These are phyloP conservation scores for Mycena epipterygia DNA, from an alignment of 768 basidiomycete genomes.

Conservation along the genomic window DNA sequence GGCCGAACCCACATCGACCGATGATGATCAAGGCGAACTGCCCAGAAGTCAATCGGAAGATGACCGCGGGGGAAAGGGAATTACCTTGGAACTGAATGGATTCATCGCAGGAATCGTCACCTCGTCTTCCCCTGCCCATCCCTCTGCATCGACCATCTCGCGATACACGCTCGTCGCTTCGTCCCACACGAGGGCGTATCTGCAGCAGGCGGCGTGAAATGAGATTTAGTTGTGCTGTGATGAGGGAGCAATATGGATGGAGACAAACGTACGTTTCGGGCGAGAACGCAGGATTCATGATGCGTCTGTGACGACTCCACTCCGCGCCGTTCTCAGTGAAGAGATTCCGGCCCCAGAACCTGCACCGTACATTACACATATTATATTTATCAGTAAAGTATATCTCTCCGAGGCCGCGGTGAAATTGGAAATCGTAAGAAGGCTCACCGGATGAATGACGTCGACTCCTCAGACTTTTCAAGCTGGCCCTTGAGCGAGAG, in stretches of 20 bases:
- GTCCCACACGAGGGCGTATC: slow-evolving; percentile 5
- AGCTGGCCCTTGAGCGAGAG: slow-evolving; percentile 9
- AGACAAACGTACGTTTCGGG: slow-evolving; percentile 1
- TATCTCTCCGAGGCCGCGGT: background rate
- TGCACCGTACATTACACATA: too few relatives aligned
- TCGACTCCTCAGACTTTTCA: background rate
- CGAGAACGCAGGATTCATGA: slow-evolving; percentile 16
- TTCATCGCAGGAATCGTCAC: background rate
- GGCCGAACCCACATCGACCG: slow-evolving; percentile 16
- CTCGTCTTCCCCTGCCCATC: background rate
- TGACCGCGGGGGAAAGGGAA: background rate
- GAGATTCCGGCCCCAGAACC: slow-evolving; percentile 9
- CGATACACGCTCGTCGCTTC: background rate
- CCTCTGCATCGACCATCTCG: slow-evolving; percentile 13
- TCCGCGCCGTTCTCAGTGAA: slow-evolving; percentile 16
- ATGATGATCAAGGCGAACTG: slow-evolving; percentile 14
- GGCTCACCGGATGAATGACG: background rate
- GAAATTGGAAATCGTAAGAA: too few relatives aligned
- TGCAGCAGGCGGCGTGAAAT: too few relatives aligned
- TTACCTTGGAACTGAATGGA: background rate
- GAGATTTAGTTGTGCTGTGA: too few relatives aligned
- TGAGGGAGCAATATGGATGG: background rate
- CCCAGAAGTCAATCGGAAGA: too few relatives aligned
- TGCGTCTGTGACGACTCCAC: slow-evolving; percentile 23
- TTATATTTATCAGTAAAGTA: too few relatives aligned